Base-by-base conservation (phyloP, 2,329 filamentous ascomycete genomes). In the Fusarium heterosporum region DNA sequence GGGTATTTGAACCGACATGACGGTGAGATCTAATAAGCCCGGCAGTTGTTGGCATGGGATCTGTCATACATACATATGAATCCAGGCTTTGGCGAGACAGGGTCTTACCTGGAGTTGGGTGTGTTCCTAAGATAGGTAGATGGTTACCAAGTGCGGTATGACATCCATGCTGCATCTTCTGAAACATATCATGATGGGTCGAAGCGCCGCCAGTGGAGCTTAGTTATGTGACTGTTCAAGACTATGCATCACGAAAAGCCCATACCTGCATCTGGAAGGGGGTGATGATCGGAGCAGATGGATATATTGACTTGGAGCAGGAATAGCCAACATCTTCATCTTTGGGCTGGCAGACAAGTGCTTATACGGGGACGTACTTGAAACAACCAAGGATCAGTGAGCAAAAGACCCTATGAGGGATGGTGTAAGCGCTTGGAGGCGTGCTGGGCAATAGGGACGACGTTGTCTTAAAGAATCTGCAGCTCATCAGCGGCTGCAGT, bases 401-500 rank as follows among this genome's bases (percentile, higher is more conserved):
- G 42, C 12, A 22, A 26, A 46, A 13, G n/a, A 34, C 49, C 25
- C 30, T 28, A 26, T 13, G 32, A 47, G 32, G 54, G 64, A 68
- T 39, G 41, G 53, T 49, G 47, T 68, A 59, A 61, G 66, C 70
- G 68, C 70, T 56, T 48, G 50, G 42, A 42, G 50, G 54, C 46
- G 50, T 49, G 39, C 40, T 55, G 22, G 46, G 55, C 30, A 38
- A 29, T 51, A 54, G 51, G 61, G 39, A 50, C 71, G 64, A 62
- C 51, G 66, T 73, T 49, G 50, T 55, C 57, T 64, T 71, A 69
- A 71, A 72, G 62, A 62, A 68, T 36, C 60, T 75, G 75, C 77
- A 76, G 70, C 61, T 71, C 69, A 68, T 67, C 45, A 69, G 71
- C 67, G 72, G 74, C 72, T 78, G 75, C 77, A 78, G 65, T 73